phyloP scores from a whole-genome alignment of 75 land plant genomes.

The Picea sitchensis region DNA sequence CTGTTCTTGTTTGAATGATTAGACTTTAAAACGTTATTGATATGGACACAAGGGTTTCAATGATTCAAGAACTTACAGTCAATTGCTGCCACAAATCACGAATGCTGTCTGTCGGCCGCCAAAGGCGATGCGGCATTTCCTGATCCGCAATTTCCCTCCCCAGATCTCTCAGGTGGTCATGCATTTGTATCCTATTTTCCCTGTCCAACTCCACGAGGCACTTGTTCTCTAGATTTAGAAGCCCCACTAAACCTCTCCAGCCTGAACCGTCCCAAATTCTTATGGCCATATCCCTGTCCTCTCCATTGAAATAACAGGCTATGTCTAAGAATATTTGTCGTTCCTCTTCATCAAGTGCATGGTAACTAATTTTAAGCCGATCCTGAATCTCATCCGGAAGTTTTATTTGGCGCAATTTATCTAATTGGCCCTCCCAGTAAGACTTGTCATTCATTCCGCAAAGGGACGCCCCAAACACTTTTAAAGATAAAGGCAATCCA shows the following conservation, averaged over 20 bases:
- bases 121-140: not conserved
- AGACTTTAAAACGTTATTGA: no score
- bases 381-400: not conserved
- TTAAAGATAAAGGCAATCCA: not conserved
- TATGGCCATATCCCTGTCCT: not conserved
- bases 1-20: no score
- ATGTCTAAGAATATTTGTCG: not conserved
- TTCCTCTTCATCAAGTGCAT: not conserved
- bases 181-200: not conserved
- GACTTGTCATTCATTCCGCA: not conserved
- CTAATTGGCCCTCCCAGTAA: not conserved
- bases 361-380: not conserved
- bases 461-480: not conserved
- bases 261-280: conserved; percentile 5
- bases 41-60: no score
- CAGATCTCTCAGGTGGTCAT: not conserved
- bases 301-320: not conserved
- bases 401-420: not conserved
- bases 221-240: not conserved
- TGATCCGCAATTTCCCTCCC: not conserved
- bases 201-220: not conserved
- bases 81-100: no score
- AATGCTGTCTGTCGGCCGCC: no score
- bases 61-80: no score
- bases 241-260: not conserved